Conservation (phyloP, 2,329 filamentous ascomycete species). For the Drechslerella coelobrocha region DNA sequence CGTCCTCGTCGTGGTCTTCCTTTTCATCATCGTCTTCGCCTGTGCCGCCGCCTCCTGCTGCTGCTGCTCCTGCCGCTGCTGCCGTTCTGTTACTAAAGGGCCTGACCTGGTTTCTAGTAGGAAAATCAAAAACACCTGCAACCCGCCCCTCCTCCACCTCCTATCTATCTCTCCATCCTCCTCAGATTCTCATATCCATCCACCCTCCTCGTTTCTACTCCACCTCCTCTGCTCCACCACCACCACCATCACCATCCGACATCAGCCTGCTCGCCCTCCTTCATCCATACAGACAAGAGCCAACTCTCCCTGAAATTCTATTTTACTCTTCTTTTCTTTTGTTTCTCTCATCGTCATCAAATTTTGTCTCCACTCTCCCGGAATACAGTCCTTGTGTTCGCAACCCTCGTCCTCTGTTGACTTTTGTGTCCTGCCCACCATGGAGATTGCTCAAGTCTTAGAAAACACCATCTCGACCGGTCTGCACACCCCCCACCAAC, state of each 20-base stretch:
- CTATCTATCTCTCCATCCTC: conserved; percentile 11
- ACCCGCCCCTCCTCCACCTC: conserved; percentile 37
- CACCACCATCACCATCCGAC: conserved; percentile 33
- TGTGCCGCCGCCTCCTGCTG: conserved; percentile 4
- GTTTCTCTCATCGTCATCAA: conserved; percentile 52
- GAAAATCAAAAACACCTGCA: conserved; percentile 44
- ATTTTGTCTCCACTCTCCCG: conserved; percentile 55
- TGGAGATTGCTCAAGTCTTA: conserved; percentile 98
- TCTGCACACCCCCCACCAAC: conserved; percentile 63
- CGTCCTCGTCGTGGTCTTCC: not conserved
- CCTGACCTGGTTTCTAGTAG: conserved; percentile 48
- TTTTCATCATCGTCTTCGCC: conserved; percentile 16
- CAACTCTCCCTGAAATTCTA: conserved; percentile 17
- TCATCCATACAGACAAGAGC: conserved; percentile 25
- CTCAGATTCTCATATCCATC: conserved; percentile 10
- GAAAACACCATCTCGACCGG: conserved; percentile 94
- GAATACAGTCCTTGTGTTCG: conserved; percentile 41
- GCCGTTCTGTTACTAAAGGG: conserved; percentile 19
- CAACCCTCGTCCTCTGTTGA: conserved; percentile 55
- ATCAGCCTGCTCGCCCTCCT: conserved; percentile 49
- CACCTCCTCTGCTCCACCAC: conserved; percentile 10
- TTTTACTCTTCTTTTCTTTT: conserved; percentile 50
- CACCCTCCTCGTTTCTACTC: conserved; percentile 7
- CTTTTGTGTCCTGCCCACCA: conserved; percentile 64
- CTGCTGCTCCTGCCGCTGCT: conserved; percentile 8